Conservation (phyloP, 257 asterid species). For the Capsicum rhomboideum region DNA sequence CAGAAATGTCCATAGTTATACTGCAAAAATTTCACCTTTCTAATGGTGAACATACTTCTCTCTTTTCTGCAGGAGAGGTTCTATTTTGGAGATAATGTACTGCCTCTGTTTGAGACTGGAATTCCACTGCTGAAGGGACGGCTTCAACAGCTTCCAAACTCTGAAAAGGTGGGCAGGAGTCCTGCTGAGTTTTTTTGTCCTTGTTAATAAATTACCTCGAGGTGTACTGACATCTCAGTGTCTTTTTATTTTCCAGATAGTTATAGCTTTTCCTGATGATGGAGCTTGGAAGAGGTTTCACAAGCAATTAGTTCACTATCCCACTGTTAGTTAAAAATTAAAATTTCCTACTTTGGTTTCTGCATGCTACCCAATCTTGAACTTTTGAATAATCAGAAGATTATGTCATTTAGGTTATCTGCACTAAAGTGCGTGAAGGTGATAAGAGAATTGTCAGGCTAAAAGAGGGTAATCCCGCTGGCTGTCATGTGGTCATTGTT, state of each 20-base stretch:
- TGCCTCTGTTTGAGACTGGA: slow-evolving; percentile 92
- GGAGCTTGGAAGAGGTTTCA: slow-evolving; percentile 99
- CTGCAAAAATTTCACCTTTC: not conserved
- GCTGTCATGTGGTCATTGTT: slow-evolving; percentile 91
- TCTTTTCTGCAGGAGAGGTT: slow-evolving; percentile 70
- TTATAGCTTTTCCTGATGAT: slow-evolving; percentile 95
- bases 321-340: slow-evolving; percentile 42
- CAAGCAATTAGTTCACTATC: slow-evolving; percentile 68
- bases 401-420: slow-evolving; percentile 48
- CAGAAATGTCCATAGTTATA: not conserved
- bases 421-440: slow-evolving; percentile 97
- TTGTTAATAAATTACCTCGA: not conserved
- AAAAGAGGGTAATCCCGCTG: slow-evolving; percentile 88
- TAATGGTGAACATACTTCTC: not conserved
- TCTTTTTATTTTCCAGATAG: slow-evolving; percentile 42
- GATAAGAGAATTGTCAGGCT: slow-evolving; percentile 85
- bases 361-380: not conserved
- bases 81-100: slow-evolving; percentile 76
- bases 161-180: slow-evolving; percentile 46
- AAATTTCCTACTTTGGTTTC: not conserved
- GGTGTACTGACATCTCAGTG: not conserved
- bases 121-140: slow-evolving; percentile 83
- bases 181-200: not conserved
- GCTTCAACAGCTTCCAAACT: slow-evolving; percentile 61
- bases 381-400: not conserved